Base-by-base conservation (phyloP, 805 yeast genomes). In the Myxozyma melibiosi region DNA sequence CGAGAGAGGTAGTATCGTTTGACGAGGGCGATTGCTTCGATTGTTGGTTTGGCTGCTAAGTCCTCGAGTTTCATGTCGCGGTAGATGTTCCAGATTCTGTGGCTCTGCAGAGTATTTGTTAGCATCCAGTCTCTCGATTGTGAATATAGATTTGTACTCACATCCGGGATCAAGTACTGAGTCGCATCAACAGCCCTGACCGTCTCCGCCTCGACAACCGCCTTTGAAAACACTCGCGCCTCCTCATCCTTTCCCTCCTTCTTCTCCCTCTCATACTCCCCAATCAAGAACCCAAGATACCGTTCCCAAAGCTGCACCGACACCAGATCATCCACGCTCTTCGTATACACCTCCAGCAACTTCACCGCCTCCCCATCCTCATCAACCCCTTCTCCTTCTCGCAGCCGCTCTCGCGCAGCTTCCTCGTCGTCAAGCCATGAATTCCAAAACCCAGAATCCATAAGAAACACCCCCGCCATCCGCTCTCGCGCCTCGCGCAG, bases 51-150 rank as follows among this genome's bases (percentile, higher is more conserved):
- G 5, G 39, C 14, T 20, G 33, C 25, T 6, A 58, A n/a, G 1
- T 43, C 42, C 3, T 27, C 28, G 16, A 44, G 48, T n/a, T 49
- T 39, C n/a, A 43, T 33, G 20, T 64, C 65, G 8, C 62, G 49
- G 43, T 59, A 66, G 1, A 50, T 30, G 38, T 62, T 51, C 69
- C 69, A 67, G 13, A 62, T 50, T 28, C 37, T 22, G 22, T 65
- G 60, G 30, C 65, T 58, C 55, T 54, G n/a, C 7, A 33, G 7
- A 8, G 20, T 11, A 14, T 16, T 18, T 28, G 52, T 52, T 37
- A 51, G 45, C 30, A 30, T 38, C 45, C n/a, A 42, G 24, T 43
- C 31, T 24, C n/a, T 25, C 31, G 16, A 34, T 13, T 33, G 31
- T 14, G 41, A 13, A 2, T 14, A 20, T 16, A 18, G 20, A 43